Percentiles rank a stretch among this genome's conserved stretches.
phyloP scores from a whole-genome alignment of 495 filamentous ascomycete species.

The Pyrenopolyporus hunteri region DNA sequence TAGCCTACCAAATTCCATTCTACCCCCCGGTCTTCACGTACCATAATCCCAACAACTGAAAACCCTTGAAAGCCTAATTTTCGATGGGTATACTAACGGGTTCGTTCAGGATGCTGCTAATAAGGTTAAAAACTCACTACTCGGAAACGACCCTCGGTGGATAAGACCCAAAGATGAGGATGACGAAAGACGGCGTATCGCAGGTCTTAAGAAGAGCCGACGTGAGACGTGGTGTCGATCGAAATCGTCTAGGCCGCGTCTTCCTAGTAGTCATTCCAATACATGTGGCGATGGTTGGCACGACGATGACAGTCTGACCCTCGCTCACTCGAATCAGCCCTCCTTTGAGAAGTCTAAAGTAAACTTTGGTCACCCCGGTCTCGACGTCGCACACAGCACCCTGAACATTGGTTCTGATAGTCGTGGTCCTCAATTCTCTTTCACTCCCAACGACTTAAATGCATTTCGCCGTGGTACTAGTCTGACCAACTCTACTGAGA shows the following conservation, averaged over 20 bases:
- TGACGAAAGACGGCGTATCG: conserved; percentile 50
- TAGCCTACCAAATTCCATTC: not conserved
- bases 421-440: conserved; percentile 7
- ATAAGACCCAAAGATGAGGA: conserved; percentile 52
- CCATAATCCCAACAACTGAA: not conserved
- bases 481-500: conserved; percentile 42
- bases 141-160: conserved; percentile 56
- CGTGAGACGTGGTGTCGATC: conserved; percentile 24
- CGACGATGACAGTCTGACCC: conserved; percentile 23
- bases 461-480: conserved; percentile 33
- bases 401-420: not conserved
- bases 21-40: not conserved
- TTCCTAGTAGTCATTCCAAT: not conserved
- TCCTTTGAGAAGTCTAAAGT: conserved; percentile 26
- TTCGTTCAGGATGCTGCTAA: conserved; percentile 49
- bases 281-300: not conserved
- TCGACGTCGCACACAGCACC: not conserved
- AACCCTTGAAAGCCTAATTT: too few species aligned
- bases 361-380: not conserved
- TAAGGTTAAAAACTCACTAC: conserved; percentile 53
- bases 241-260: not conserved
- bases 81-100: conserved; percentile 21
- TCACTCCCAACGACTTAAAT: conserved; percentile 1
- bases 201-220: conserved; percentile 39
- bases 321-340: conserved; percentile 29